These are phyloP conservation scores for Xylaria grammica DNA, from an alignment of 495 filamentous ascomycete species.

Conservation along the genomic window DNA sequence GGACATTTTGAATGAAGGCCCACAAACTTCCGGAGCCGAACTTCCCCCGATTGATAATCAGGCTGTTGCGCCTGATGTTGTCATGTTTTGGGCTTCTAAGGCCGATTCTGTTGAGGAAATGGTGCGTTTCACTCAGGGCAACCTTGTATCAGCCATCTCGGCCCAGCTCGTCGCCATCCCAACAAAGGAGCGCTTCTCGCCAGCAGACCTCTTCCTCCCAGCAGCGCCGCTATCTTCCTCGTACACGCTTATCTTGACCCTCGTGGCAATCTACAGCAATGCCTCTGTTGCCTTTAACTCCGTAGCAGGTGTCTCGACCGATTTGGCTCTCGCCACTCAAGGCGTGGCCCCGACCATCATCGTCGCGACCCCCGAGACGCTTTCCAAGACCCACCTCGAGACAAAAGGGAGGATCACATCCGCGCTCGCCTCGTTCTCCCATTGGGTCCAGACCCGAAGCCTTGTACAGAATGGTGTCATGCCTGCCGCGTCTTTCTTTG, in stretches of 20 bases:
- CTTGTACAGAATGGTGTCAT: constrained; percentile 74
- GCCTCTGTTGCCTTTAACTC: constrained; percentile 88
- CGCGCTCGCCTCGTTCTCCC: constrained; percentile 53
- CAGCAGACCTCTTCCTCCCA: constrained; percentile 84
- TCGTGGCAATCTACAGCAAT: constrained; percentile 83
- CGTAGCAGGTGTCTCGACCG: constrained; percentile 71
- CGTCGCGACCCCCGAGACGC: constrained; percentile 75
- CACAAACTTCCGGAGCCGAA: constrained; percentile 47
- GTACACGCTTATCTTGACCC: constrained; percentile 78
- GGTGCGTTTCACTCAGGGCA: constrained; percentile 76
- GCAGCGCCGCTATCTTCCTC: constrained; percentile 79
- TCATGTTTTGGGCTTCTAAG: constrained; percentile 66
- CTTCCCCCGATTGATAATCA: constrained; percentile 52
- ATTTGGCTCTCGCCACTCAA: constrained; percentile 73
- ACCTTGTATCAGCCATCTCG: constrained; percentile 78
- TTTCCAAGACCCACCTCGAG: constrained; percentile 66
- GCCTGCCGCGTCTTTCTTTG: constrained; percentile 67
- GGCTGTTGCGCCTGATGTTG: constrained; percentile 53
- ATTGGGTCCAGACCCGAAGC: constrained; percentile 70
- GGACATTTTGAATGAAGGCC: constrained; percentile 73
- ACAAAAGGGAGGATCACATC: constrained; percentile 52
- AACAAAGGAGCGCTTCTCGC: constrained; percentile 68
- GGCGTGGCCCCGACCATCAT: constrained; percentile 82
- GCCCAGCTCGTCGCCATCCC: constrained; percentile 79
- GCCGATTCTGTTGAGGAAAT: constrained; percentile 64